A percentile compares a stretch with the other conserved stretches of the same genome.
phyloP scores from a whole-genome alignment of 768 basidiomycete species.

The Suillus tomentosus region DNA sequence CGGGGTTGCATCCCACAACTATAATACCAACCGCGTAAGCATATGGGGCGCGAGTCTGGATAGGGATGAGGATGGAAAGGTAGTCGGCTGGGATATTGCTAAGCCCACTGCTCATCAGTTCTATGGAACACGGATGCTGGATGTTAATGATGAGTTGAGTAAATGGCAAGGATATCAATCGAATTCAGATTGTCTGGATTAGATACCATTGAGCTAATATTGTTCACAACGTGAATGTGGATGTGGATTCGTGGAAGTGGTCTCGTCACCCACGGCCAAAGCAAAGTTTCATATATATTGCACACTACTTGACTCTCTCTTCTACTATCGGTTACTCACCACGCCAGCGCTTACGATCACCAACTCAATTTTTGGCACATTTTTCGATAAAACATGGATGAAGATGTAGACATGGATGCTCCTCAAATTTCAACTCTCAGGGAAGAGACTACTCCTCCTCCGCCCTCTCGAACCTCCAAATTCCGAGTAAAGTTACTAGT shows the following conservation, averaged over 20 bases:
- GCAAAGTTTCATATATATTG: neutral
- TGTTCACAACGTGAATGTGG: neutral
- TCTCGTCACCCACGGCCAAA: neutral
- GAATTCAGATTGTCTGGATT: constrained; percentile 40
- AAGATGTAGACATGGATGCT: constrained; percentile 70
- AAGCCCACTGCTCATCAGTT: constrained; percentile 66
- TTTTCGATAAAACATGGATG: constrained; percentile 32
- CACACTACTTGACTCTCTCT: neutral
- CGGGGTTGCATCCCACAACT: constrained; percentile 54
- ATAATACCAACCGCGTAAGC: constrained; percentile 49
- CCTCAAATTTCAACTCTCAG: constrained; percentile 79
- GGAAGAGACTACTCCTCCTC: constrained; percentile 74
- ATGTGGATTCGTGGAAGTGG: neutral
- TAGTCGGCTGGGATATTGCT: constrained; percentile 53
- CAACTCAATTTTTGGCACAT: neutral
- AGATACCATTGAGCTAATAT: constrained; percentile 1
- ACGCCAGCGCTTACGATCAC: neutral
- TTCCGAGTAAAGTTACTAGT: constrained; percentile 54
- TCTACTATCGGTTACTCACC: neutral
- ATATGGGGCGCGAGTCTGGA: constrained; percentile 61
- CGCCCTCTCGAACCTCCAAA: constrained; percentile 47
- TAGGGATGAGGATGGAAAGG: constrained; percentile 50
- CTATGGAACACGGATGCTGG: constrained; percentile 62
- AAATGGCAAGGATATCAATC: constrained; percentile 72
- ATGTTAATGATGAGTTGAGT: constrained; percentile 53